phyloP scores from a whole-genome alignment of 768 basidiomycete genomes.

The Pisolithus microcarpus region DNA sequence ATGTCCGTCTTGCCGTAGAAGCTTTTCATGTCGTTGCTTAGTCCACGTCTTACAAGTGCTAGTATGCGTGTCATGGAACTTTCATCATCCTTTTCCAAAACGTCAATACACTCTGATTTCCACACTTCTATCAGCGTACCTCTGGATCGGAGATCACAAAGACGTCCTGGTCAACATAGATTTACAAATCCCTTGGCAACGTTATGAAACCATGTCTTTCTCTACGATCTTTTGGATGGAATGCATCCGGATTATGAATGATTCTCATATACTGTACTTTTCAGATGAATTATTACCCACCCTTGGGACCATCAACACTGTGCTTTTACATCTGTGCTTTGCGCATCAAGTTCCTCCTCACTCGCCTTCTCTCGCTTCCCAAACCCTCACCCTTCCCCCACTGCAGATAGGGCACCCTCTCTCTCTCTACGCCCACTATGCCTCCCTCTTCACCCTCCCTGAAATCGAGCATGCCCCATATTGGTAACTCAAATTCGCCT shows the following conservation, averaged over 20 bases:
- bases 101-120: too few species aligned
- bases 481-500: constrained; percentile 82
- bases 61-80: too few species aligned
- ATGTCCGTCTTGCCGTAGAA: too few species aligned
- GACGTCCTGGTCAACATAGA: too few species aligned
- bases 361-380: constrained; percentile 65
- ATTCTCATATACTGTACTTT: neutral
- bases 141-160: too few species aligned
- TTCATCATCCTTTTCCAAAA: too few species aligned
- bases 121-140: too few species aligned
- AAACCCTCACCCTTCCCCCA: constrained; percentile 66
- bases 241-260: neutral
- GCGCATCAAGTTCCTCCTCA: constrained; percentile 84
- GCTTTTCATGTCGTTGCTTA: too few species aligned
- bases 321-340: constrained; percentile 54
- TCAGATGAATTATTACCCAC: neutral
- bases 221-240: too few species aligned
- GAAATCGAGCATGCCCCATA: constrained; percentile 84
- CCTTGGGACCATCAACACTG: neutral
- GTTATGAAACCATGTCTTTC: too few species aligned
- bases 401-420: constrained; percentile 69
- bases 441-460: constrained; percentile 30
- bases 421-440: constrained; percentile 46
- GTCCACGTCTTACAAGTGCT: too few species aligned
- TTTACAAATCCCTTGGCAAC: too few species aligned